Conservation (phyloP, 2,329 filamentous ascomycete genomes). For the Arthrobotrys conoides region DNA sequence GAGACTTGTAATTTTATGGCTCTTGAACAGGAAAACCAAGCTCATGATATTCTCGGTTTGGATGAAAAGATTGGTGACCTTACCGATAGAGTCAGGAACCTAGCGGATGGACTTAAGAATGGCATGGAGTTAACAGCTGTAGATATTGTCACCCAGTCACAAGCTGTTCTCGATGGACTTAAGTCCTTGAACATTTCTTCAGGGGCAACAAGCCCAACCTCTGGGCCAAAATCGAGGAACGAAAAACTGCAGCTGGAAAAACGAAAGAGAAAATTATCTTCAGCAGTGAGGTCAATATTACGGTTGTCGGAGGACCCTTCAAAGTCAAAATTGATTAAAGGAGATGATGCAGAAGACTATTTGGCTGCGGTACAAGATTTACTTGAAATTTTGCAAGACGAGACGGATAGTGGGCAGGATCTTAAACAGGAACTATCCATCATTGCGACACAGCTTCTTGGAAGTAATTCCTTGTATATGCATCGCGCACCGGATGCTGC, state of each 20-base stretch:
- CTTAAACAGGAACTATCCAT: slow-evolving; percentile 34
- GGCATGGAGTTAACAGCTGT: too few species aligned
- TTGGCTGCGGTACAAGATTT: slow-evolving; percentile 35
- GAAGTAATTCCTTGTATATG: slow-evolving; percentile 29
- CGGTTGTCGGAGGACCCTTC: background rate
- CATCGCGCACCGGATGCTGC: background rate
- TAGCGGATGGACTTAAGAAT: too few species aligned
- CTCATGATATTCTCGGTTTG: too few species aligned
- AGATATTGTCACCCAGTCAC: too few species aligned
- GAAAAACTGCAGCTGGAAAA: slow-evolving; percentile 27
- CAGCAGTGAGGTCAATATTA: too few species aligned
- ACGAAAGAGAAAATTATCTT: slow-evolving; percentile 36
- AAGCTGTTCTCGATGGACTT: too few species aligned
- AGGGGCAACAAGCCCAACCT: background rate
- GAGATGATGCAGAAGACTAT: slow-evolving; percentile 43
- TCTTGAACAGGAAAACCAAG: background rate
- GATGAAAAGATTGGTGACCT: too few species aligned
- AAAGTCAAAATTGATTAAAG: slow-evolving; percentile 23
- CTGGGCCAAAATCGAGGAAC: slow-evolving; percentile 11
- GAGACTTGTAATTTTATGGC: slow-evolving; percentile 1
- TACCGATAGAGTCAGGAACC: too few species aligned
- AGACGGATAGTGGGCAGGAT: slow-evolving; percentile 20
- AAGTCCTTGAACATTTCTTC: background rate
- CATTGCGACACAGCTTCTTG: slow-evolving; percentile 29
- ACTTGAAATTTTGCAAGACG: slow-evolving; percentile 36